Percentiles rank a stretch among this genome's conserved stretches.
Conservation (phyloP, 202 grass and related monocot species). For the Digitaria exilis region DNA sequence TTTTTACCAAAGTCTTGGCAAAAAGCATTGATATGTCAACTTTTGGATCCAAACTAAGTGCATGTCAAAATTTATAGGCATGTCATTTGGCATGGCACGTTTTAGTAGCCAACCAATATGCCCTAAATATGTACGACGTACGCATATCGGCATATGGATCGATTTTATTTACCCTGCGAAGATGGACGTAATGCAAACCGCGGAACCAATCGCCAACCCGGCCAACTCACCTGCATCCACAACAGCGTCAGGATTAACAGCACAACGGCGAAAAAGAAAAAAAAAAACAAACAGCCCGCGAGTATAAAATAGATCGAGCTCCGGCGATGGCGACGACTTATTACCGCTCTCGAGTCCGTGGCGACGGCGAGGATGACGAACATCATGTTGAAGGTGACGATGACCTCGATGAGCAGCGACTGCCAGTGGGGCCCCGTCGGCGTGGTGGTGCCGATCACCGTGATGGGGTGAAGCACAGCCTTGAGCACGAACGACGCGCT, state of each 20-base stretch:
- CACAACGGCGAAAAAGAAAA: too few relatives aligned
- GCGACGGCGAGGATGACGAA: constrained; percentile 94
- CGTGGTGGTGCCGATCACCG: constrained; percentile 59
- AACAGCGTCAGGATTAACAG: neutral
- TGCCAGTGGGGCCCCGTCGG: constrained; percentile 69
- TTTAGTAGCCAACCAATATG: too few relatives aligned
- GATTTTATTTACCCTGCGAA: constrained; percentile 91
- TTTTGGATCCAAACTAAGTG: too few relatives aligned
- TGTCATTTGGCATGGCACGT: too few relatives aligned
- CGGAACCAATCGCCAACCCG: constrained; percentile 84
- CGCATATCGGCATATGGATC: too few relatives aligned
- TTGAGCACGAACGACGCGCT: constrained; percentile 81
- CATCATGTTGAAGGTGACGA: constrained; percentile 99
- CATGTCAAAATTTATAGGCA: too few relatives aligned
- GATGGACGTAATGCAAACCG: constrained; percentile 99
- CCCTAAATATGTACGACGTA: too few relatives aligned
- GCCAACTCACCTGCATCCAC: constrained; percentile 82
- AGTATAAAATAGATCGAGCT: neutral
- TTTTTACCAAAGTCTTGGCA: too few relatives aligned
- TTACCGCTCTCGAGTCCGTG: constrained; percentile 86
- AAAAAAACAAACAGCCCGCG: too few relatives aligned
- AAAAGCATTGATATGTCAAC: too few relatives aligned
- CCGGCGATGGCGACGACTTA: neutral
- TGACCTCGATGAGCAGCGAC: constrained; percentile 71
- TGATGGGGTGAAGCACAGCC: constrained; percentile 74